These are phyloP conservation scores for Nymphaea colorata DNA, from an alignment of 164 flowering plant genomes.

Conservation along the genomic window DNA sequence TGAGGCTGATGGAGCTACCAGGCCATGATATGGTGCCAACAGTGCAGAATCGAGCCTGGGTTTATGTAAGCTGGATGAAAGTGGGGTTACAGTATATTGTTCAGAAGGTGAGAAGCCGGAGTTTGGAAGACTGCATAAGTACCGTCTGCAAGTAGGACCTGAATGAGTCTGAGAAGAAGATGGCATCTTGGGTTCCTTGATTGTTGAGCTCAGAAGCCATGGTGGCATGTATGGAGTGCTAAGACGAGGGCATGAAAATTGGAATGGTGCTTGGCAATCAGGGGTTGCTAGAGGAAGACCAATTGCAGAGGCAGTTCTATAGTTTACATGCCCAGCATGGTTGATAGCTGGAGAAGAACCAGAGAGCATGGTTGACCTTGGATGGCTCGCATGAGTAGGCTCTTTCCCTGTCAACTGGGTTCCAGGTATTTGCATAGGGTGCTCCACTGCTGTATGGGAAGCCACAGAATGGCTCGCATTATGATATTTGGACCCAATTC, in stretches of 20 bases:
- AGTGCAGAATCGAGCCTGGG: background rate
- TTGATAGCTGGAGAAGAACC: background rate
- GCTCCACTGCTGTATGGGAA: conserved; percentile 3
- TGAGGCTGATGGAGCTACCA: conserved; percentile 11
- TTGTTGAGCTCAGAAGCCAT: conserved; percentile 26
- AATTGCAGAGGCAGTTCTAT: background rate
- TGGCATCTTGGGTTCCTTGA: conserved; percentile 8
- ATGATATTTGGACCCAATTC: conserved; percentile 1
- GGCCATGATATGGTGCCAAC: conserved; percentile 10
- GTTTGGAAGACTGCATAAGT: conserved; percentile 6
- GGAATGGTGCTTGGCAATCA: background rate
- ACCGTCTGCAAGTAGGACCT: conserved; percentile 6
- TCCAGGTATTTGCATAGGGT: conserved; percentile 5
- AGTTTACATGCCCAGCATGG: background rate
- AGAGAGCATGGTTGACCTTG: background rate
- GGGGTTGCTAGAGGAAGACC: background rate
- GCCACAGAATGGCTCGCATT: conserved; percentile 5
- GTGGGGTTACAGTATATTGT: background rate
- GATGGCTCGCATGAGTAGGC: conserved; percentile 9
- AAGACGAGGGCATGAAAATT: background rate
- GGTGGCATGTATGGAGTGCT: conserved; percentile 16
- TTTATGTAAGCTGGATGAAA: background rate
- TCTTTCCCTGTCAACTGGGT: conserved; percentile 11
- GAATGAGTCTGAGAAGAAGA: conserved; percentile 10
- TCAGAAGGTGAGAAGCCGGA: conserved; percentile 4